Base-by-base conservation (phyloP, 2,329 filamentous ascomycete species). In the Clarireedia monteithiana region DNA sequence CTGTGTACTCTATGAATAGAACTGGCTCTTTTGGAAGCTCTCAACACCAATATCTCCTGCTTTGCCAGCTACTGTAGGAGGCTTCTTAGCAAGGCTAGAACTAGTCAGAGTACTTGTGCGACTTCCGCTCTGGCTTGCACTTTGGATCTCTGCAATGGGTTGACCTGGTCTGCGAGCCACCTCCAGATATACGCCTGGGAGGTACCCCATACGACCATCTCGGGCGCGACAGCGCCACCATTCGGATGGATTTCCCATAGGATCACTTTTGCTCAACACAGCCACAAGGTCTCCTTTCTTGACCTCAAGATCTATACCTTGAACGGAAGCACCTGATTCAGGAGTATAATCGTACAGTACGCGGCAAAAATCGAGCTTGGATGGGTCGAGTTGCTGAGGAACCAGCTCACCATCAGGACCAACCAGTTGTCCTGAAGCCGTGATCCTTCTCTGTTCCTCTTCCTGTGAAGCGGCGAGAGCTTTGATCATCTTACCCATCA, bases 201-300 rank as follows among this genome's bases (percentile, higher is more conserved):
- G 79, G 69, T 97, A 99, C 6, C 94, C 94, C 65, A 96, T 85
- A 26, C 90, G 81, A 47, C 91, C 91, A 69, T 97, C 91, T 59
- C 94, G 81, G 14, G 92, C 88, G 55, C 94, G 82, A 73, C 95
- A 99, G 62, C 87, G 84, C 94, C 94, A 99, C 94, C 94, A 99
- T 69, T 99, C 92, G 52, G 88, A 94, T 4, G 90, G 83, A 65
- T 94, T 91, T 45, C 94, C 94, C 67, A 92, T 82, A 0, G 94
- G 94, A 66, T 99, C 94, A 17, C 84, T 88, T 75, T 96, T 96
- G 75, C 86, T 87, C 54, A 99, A 79, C 1, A 99, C 91, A 26
- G 94, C 94, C 15, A 99, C 91, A 53, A 97, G 84, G 65, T 99
- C 94, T 58, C 92, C 92, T 76, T 96, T 96, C 75, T 89, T 91